Conservation (phyloP, 805 yeast genomes). For the Suhomyces pyralidae region DNA sequence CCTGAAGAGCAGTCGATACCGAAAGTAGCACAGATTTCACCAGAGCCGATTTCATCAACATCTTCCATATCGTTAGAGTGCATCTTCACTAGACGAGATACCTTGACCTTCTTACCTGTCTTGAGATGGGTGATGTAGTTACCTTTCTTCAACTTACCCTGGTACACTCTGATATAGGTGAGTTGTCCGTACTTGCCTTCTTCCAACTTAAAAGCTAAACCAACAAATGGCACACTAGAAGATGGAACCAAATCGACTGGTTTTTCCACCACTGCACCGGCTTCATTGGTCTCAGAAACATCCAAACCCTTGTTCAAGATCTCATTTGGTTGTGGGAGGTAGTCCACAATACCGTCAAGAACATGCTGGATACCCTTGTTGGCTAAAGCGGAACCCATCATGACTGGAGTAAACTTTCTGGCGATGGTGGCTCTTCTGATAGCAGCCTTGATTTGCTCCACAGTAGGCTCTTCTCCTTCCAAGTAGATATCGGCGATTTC, state of each 20-base stretch:
- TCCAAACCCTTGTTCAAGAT: constrained; percentile 89
- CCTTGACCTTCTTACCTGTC: constrained; percentile 89
- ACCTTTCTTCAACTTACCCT: constrained; percentile 92
- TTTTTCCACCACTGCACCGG: constrained; percentile 29
- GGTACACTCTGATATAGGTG: constrained; percentile 95
- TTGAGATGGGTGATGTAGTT: constrained; percentile 83
- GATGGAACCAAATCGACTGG: constrained; percentile 76
- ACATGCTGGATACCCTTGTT: constrained; percentile 95
- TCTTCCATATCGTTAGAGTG: constrained; percentile 99
- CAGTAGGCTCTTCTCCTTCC: constrained; percentile 86
- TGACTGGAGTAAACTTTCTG: constrained; percentile 96
- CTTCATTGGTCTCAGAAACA: constrained; percentile 53
- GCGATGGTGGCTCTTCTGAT: constrained; percentile 95
- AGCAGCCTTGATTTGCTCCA: constrained; percentile 79
- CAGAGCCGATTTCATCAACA: constrained; percentile 90
- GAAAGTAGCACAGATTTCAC: constrained; percentile 98
- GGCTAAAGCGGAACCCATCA: constrained; percentile 98
- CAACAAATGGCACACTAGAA: constrained; percentile 77
- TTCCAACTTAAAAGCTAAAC: constrained; percentile 97
- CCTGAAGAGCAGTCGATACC: constrained; percentile 99
- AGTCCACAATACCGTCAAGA: constrained; percentile 92
- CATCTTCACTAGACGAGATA: constrained; percentile 90
- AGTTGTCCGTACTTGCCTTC: constrained; percentile 98
- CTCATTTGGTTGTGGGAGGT: constrained; percentile 93
- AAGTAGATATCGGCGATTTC: constrained; percentile 90